Evolutionary conservation across 1,139 yeast species (phyloP).

Genomic region (Zygosaccharomyces sapae): DNA sequence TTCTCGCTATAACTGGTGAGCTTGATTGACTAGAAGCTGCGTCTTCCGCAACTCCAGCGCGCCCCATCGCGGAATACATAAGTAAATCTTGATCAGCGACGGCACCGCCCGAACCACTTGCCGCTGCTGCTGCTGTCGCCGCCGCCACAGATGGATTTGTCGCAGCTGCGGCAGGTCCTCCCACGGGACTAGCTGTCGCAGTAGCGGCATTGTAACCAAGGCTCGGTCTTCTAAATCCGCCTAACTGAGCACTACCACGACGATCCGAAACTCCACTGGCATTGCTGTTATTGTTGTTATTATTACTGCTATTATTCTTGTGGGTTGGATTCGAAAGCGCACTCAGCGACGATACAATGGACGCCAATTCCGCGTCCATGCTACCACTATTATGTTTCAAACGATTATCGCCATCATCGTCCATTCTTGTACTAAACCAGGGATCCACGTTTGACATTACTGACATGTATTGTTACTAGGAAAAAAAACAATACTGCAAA

Average conservation of each 20-base stretch:
- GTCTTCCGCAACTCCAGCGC: not conserved
- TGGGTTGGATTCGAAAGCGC: constrained; percentile 28
- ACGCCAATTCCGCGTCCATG: constrained; percentile 35
- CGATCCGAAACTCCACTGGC: not conserved
- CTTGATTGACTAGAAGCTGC: constrained; percentile 7
- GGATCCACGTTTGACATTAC: constrained; percentile 10
- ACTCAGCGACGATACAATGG: constrained; percentile 36
- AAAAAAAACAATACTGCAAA: not conserved
- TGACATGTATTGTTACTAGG: constrained; percentile 1
- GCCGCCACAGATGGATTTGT: constrained; percentile 1
- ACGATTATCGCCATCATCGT: constrained; percentile 1
- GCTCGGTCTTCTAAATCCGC: constrained; percentile 34
- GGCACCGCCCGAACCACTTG: not conserved
- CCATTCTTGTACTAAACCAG: constrained; percentile 7
- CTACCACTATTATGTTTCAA: not conserved
- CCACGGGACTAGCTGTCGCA: constrained; percentile 21
- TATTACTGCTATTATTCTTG: constrained; percentile 8
- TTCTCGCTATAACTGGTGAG: constrained; percentile 10
- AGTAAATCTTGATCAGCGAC: not conserved
- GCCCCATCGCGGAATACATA: constrained; percentile 16
- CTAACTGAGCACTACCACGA: constrained; percentile 22
- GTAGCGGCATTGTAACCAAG: constrained; percentile 18
- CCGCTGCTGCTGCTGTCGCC: constrained; percentile 6
- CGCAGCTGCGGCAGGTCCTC: not conserved
- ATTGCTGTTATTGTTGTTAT: constrained; percentile 3